Conservation (phyloP, 805 yeast species). For the Dipodascopsis uninucleata region DNA sequence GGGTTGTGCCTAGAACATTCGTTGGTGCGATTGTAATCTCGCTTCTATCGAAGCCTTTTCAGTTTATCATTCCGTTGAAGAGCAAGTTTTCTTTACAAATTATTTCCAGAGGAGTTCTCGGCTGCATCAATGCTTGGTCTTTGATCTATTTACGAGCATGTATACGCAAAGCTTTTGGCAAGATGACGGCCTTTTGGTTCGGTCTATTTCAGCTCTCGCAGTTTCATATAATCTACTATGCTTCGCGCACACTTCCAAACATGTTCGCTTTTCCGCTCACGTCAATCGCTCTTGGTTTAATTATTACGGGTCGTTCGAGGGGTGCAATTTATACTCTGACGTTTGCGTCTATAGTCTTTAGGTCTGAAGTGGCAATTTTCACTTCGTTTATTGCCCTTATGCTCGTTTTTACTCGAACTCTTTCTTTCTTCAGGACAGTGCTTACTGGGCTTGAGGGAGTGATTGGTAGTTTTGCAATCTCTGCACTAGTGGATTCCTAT, state of each 20-base stretch:
- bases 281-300: conserved; percentile 15
- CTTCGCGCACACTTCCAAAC: conserved; percentile 87
- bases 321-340: conserved; percentile 52
- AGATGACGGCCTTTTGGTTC: conserved; percentile 47
- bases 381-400: conserved; percentile 45
- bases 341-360: conserved; percentile 62
- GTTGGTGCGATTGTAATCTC: conserved; percentile 63
- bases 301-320: conserved; percentile 4
- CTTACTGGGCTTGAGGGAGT: conserved; percentile 49
- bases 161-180: conserved; percentile 32
- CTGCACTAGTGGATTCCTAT: conserved; percentile 60
- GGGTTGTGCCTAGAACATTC: conserved; percentile 84
- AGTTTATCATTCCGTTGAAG: conserved; percentile 24
- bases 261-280: conserved; percentile 65
- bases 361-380: conserved; percentile 65
- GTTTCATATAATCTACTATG: conserved; percentile 75
- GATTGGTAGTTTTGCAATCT: conserved; percentile 46
- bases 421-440: conserved; percentile 42
- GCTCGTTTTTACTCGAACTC: conserved; percentile 46
- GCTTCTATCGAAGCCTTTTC: conserved; percentile 42
- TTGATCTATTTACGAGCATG: conserved; percentile 51
- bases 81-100: conserved; percentile 43
- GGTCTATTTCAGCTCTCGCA: conserved; percentile 57
- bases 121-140: conserved; percentile 54
- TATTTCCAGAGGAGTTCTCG: conserved; percentile 55